These are phyloP conservation scores for Ogataea siamensis DNA, from an alignment of 805 yeast genomes.

Conservation along the genomic window DNA sequence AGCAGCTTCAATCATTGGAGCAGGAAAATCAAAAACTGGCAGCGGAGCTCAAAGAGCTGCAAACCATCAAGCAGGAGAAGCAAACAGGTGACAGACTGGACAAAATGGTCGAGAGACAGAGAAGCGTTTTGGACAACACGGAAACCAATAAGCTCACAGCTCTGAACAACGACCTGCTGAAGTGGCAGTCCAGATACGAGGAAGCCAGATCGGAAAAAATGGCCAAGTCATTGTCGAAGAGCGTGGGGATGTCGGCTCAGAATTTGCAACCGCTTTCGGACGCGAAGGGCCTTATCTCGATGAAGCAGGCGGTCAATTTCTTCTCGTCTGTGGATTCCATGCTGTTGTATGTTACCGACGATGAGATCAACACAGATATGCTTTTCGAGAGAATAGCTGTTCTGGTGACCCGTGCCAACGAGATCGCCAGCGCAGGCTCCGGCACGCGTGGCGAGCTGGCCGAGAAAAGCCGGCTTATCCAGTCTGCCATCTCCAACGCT, in stretches of 20 bases:
- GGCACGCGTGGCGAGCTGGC: constrained; percentile 26
- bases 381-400: constrained; percentile 53
- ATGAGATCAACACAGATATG: constrained; percentile 34
- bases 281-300: constrained; percentile 45
- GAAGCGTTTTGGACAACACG: constrained; percentile 6
- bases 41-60: constrained; percentile 9
- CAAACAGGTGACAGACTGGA: constrained; percentile 10
- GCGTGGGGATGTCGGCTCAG: constrained; percentile 8
- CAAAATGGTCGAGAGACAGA: constrained; percentile 5
- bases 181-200: constrained; percentile 53
- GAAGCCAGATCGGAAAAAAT: constrained; percentile 38
- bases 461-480: constrained; percentile 47
- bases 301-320: constrained; percentile 32
- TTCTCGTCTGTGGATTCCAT: constrained; percentile 50
- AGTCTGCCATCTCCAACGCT: constrained; percentile 69
- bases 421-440: constrained; percentile 35
- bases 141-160: constrained; percentile 13
- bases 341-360: constrained; percentile 29
- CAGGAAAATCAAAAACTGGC: constrained; percentile 15
- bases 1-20: constrained; percentile 11
- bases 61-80: constrained; percentile 10
- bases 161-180: constrained; percentile 28
- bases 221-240: constrained; percentile 10
- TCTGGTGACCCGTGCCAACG: constrained; percentile 45
- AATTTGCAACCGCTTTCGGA: constrained; percentile 15